Evolutionary conservation across 2,329 filamentous ascomycete genomes (phyloP), one percentile per base, ranked within the genome.

Genomic region (Aspergillus udagawae): DNA sequence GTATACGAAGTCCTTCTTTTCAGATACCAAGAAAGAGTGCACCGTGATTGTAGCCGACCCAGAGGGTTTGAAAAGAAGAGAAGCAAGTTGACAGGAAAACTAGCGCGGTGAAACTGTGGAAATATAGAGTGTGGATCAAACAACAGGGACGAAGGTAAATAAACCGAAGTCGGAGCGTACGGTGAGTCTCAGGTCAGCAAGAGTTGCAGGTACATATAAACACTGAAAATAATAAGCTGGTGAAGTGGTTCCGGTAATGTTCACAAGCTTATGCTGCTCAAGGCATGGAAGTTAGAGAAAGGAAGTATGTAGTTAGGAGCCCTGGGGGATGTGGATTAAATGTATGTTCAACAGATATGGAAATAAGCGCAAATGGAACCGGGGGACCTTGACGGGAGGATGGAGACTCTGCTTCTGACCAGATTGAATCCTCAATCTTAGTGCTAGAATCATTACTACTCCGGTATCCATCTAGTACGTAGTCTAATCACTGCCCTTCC

Each of bases 401-500:
- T 47, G 21, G 44, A 47, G 23, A 49, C 42, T 55, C 56, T 52
- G 53, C 53, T 56, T 59, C 53, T 59, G 57, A 54, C 41, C 35
- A 47, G 10, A 21, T 17, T 14, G 8, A 44, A 23, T 45, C 5
- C 10, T 54, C 25, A 41, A 52, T 52, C 49, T 52, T 58, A 58
- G 54, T 58, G 49, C 41, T 47, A 51, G 35, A 52, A 52, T 47
- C 41, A 42, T 23, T 32, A 23, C 41, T 44, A 21, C 28, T 29
- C 28, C 28, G 28, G 28, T 29, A 29, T 32, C 29, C 6, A 12
- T 32, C 29, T 32, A 32, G 12, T 32, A 14, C 10, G 29, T 6
- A 12, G 29, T 32, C 12, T 14, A 12, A 12, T 32, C 12, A 32
- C 4, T 32, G 29, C 29, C 29, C 12, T 32, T 38, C 32, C 14